Evolutionary conservation across 306 rosid species (phyloP), one percentile per base, ranked within the genome.

Genomic region (Erythrophleum fordii): DNA sequence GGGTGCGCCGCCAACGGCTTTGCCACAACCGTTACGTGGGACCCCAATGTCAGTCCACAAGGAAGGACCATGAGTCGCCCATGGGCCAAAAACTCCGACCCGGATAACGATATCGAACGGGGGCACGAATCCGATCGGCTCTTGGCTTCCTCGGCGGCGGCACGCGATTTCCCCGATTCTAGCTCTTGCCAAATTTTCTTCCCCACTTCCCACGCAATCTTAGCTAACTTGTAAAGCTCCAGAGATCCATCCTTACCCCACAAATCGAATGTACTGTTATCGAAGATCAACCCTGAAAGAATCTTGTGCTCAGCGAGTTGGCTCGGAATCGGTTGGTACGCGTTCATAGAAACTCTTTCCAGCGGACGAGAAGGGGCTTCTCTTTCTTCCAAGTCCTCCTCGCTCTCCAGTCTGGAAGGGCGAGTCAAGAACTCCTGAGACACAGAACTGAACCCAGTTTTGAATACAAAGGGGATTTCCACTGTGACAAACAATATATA

Each of bases 11-110:
- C 61, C 76, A 85, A 75, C 64, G 99, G 96, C 77, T 79, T 87
- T 61, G 92, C 99, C 49, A 95, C 98, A 75, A 95, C 78, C 66
- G 97, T 90, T 39, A 95, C 6, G 69, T 88, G 90, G 7, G 99
- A 95, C 11, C 99, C 98, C 81, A 95, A 81, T 22, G 97, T 95
- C 72, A 95, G 85, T 34, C 99, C 99, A 66, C 99, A 95, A 1
- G 99, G 99, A 81, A 95, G 80, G 61, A 78, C 85, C 94, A 92
- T 53, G 41, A 92, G 84, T 22, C 82, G 65, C 61, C 90, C 88
- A 22, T 55, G 80, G n/a, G 73, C 66, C 74, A 46, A 2, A 56
- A 95, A 87, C 49, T 86, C 92, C 22, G 85, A 72, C 86, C 94
- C 94, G 22, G 91, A 4, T 3, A 93, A 0, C 53, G 87, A 77